Evolutionary conservation across 2,329 filamentous ascomycete genomes (phyloP).

Genomic region (Aspergillus japonicus): DNA sequence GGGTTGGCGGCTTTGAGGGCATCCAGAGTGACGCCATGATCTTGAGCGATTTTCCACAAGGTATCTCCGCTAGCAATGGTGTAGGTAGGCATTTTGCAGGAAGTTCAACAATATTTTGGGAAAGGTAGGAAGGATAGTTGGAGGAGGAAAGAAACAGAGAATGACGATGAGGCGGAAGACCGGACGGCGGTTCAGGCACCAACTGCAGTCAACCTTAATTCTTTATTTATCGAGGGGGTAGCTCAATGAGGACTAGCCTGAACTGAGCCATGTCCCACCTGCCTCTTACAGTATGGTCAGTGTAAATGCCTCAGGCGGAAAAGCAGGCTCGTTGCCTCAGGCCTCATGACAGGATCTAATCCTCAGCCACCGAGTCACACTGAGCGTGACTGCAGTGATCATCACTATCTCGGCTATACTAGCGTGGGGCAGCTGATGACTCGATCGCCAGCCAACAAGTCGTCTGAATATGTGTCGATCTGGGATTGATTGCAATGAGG

Average conservation of each 20-base stretch:
- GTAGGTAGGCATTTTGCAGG: slow-evolving; percentile 2
- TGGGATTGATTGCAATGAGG: too few relatives aligned
- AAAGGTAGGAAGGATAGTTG: neutral
- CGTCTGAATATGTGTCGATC: neutral
- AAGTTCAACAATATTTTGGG: neutral
- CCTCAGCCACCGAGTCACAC: too few relatives aligned
- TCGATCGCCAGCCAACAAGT: neutral
- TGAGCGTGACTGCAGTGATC: too few relatives aligned
- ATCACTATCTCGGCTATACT: neutral
- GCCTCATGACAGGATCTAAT: too few relatives aligned
- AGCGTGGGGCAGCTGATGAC: too few relatives aligned
- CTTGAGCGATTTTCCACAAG: slow-evolving; percentile 7
- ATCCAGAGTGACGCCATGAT: slow-evolving; percentile 5
- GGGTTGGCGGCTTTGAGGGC: slow-evolving; percentile 11
- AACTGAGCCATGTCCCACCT: neutral
- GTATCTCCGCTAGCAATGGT: slow-evolving; percentile 10
- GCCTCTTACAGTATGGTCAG: neutral
- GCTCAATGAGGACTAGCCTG: neutral
- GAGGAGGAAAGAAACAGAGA: neutral
- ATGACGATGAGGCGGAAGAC: neutral
- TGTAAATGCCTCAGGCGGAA: neutral
- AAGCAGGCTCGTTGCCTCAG: too few relatives aligned
- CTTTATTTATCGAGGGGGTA: neutral
- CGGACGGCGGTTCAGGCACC: neutral
- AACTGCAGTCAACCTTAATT: neutral